Conservation (phyloP, 1,284 basidiomycete genomes). For the Malassezia yamatoensis region DNA sequence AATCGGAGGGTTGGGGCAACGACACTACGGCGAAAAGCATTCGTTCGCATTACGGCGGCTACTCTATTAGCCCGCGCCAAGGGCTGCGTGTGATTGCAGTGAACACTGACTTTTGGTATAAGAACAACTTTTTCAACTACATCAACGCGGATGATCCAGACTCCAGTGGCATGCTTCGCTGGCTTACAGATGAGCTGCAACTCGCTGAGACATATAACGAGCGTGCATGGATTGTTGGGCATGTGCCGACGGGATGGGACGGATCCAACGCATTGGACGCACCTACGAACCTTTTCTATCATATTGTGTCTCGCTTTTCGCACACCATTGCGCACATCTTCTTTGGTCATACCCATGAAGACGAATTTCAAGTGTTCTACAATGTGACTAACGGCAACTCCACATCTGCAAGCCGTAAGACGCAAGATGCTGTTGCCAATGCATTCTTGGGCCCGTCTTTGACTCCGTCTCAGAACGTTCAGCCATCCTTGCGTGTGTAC, state of each 20-base stretch:
- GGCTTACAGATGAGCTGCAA: slow-evolving; percentile 68
- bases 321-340: slow-evolving; percentile 72
- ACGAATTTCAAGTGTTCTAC: slow-evolving; percentile 68
- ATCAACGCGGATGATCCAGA: slow-evolving; percentile 65
- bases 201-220: slow-evolving; percentile 32
- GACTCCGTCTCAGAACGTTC: slow-evolving; percentile 64
- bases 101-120: slow-evolving; percentile 58
- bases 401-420: slow-evolving; percentile 49
- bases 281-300: slow-evolving; percentile 35
- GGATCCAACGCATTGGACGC: slow-evolving; percentile 56
- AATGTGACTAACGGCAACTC: slow-evolving; percentile 59
- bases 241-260: slow-evolving; percentile 64
- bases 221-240: slow-evolving; percentile 65
- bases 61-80: slow-evolving; percentile 60
- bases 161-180: slow-evolving; percentile 63
- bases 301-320: slow-evolving; percentile 64
- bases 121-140: slow-evolving; percentile 60
- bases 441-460: slow-evolving; percentile 58
- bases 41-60: slow-evolving; percentile 63
- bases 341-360: slow-evolving; percentile 72
- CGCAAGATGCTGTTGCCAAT: slow-evolving; percentile 21
- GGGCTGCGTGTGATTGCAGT: slow-evolving; percentile 65
- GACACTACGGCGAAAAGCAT: slow-evolving; percentile 56
- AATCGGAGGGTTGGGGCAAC: slow-evolving; percentile 59
- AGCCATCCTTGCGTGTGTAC: slow-evolving; percentile 68